phyloP scores from a whole-genome alignment of 1,139 yeast genomes.

The Pneumocystis sp. region DNA sequence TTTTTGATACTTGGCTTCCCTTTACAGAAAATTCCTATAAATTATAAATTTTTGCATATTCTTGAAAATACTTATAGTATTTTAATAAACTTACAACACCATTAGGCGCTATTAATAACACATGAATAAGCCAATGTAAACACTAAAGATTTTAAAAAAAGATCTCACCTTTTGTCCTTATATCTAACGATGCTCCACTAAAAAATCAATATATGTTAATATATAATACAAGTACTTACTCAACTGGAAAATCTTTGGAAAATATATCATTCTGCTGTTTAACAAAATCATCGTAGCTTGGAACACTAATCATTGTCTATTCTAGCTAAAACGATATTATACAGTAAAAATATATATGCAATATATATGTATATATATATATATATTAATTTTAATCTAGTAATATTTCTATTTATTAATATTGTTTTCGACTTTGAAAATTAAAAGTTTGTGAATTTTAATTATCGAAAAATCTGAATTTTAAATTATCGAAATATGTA shows the following conservation, averaged over 20 bases:
- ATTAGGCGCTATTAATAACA: slow-evolving; percentile 50
- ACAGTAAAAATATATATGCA: background rate
- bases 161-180: background rate
- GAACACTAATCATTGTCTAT: background rate
- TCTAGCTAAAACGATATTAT: background rate
- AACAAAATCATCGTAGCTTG: background rate
- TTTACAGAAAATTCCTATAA: slow-evolving; percentile 58
- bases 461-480: background rate
- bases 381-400: background rate
- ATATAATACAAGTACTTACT: background rate
- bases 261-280: background rate
- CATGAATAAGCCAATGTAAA: background rate
- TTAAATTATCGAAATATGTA: background rate
- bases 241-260: background rate
- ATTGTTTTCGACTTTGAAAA: background rate
- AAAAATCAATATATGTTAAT: background rate
- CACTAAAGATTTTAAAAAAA: background rate
- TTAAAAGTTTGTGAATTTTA: background rate
- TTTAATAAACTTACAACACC: slow-evolving; percentile 42
- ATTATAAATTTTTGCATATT: background rate
- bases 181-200: background rate
- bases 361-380: background rate
- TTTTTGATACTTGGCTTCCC: slow-evolving; percentile 71
- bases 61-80: background rate
- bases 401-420: background rate